Conservation (phyloP, 2,329 filamentous ascomycete genomes). For the Diaporthe vaccinii region DNA sequence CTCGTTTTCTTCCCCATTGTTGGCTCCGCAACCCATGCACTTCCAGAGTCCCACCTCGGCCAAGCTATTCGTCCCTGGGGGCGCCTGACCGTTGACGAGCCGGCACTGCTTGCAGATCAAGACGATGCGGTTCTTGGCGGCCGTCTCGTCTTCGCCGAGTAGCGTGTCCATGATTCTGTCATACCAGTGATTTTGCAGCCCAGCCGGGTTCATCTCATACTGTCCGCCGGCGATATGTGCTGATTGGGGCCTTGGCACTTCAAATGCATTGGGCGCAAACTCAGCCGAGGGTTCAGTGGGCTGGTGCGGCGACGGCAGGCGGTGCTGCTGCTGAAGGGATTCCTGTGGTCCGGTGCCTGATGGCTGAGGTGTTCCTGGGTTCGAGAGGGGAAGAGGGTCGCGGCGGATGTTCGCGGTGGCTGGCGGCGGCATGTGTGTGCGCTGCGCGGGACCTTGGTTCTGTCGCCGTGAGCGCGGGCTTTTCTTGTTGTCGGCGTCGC, state of each 20-base stretch:
- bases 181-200: slow-evolving; percentile 81
- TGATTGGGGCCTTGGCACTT: slow-evolving; percentile 38
- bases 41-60: slow-evolving; percentile 89
- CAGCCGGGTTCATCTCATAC: slow-evolving; percentile 47
- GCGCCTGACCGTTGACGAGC: slow-evolving; percentile 95
- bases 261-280: slow-evolving; percentile 81
- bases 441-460: slow-evolving; percentile 47
- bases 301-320: slow-evolving; percentile 44
- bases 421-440: slow-evolving; percentile 69
- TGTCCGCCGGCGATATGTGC: slow-evolving; percentile 36
- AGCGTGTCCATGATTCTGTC: slow-evolving; percentile 93
- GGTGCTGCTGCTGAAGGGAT: slow-evolving; percentile 37
- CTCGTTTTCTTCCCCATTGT: slow-evolving; percentile 87
- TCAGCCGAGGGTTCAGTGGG: slow-evolving; percentile 66
- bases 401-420: slow-evolving; percentile 74
- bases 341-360: slow-evolving; percentile 37
- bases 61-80: slow-evolving; percentile 82
- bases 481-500: slow-evolving; percentile 42
- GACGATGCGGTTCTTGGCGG: slow-evolving; percentile 89
- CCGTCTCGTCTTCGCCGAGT: slow-evolving; percentile 93
- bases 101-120: slow-evolving; percentile 87
- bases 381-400: slow-evolving; percentile 44
- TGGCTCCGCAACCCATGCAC: slow-evolving; percentile 85
- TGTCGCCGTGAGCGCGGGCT: slow-evolving; percentile 35
- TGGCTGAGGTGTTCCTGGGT: slow-evolving; percentile 46